These are phyloP conservation scores for Ophiocordyceps camponoti-floridani DNA, from an alignment of 2,329 filamentous ascomycete genomes.

Conservation along the genomic window DNA sequence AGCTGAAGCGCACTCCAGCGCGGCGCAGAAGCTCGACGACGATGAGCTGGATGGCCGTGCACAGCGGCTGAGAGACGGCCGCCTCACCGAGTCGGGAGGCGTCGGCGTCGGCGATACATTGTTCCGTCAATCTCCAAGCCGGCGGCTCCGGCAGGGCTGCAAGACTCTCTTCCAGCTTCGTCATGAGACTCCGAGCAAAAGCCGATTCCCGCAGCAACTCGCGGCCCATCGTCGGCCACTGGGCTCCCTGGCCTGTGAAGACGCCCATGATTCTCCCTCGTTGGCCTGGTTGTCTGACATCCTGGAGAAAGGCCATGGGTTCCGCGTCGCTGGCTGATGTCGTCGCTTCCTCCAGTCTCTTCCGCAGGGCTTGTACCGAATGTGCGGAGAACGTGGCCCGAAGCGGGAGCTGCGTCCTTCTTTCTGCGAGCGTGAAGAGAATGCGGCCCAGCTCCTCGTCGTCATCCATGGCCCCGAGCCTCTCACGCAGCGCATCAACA, in stretches of 20 bases:
- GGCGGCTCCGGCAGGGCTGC: neutral
- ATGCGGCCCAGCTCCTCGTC: neutral
- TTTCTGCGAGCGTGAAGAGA: neutral
- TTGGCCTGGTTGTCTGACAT: neutral
- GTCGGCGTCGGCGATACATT: neutral
- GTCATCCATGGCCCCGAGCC: neutral
- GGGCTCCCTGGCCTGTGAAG: conserved; percentile 1
- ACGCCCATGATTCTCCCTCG: neutral
- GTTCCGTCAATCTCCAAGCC: conserved; percentile 1
- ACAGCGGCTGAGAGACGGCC: conserved; percentile 12
- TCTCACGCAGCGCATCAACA: neutral
- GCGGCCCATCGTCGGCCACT: neutral
- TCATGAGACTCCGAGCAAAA: neutral
- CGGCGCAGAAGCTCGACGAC: conserved; percentile 17
- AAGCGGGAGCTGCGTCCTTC: neutral
- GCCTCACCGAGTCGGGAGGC: conserved; percentile 1
- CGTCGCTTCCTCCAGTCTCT: neutral
- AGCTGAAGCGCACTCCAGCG: conserved; percentile 11
- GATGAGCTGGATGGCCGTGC: conserved; percentile 19
- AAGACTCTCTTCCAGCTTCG: neutral
- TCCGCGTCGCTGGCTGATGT: neutral
- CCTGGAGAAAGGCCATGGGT: neutral
- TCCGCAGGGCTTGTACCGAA: neutral
- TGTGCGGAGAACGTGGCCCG: neutral
- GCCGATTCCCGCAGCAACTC: neutral